Evolutionary conservation across 2,329 filamentous ascomycete species (phyloP).

Genomic region (Onygena corvina): DNA sequence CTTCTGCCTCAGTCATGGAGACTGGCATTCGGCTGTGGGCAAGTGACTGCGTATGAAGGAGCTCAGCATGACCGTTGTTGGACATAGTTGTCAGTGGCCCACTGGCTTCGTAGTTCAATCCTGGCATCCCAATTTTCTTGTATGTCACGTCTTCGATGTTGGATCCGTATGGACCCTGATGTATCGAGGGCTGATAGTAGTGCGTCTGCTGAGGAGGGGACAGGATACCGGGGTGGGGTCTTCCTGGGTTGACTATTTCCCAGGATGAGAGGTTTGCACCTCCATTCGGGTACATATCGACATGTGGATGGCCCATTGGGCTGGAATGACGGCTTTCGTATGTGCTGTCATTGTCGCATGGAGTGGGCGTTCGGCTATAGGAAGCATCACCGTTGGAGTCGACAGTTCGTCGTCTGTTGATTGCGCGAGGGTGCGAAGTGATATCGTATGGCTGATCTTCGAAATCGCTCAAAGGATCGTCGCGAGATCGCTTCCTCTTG

Average conservation of each 20-base stretch:
- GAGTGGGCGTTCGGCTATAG: conserved; percentile 27
- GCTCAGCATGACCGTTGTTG: conserved; percentile 32
- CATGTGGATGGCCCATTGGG: conserved; percentile 10
- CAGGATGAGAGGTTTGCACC: conserved; percentile 37
- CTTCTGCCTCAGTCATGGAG: conserved; percentile 22
- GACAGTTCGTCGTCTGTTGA: conserved; percentile 18
- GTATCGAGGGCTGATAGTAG: conserved; percentile 41
- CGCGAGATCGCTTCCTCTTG: conserved; percentile 39
- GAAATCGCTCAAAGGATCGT: conserved; percentile 31
- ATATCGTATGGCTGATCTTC: conserved; percentile 21
- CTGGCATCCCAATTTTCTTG: conserved; percentile 26
- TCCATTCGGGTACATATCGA: conserved; percentile 11
- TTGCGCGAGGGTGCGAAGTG: conserved; percentile 16
- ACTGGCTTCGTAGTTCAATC: conserved; percentile 23
- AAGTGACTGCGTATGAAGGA: conserved; percentile 25
- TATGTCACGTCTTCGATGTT: conserved; percentile 35
- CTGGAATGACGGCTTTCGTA: conserved; percentile 15
- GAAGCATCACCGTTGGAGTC: conserved; percentile 23
- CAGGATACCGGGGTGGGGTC: conserved; percentile 37
- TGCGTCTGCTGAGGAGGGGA: conserved; percentile 36
- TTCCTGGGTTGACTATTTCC: conserved; percentile 42
- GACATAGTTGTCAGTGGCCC: conserved; percentile 34
- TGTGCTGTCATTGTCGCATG: conserved; percentile 21
- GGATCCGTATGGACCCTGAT: conserved; percentile 28
- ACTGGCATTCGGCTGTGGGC: conserved; percentile 19